Conservation (phyloP, 2,329 filamentous ascomycete species). For the Conoideocrella luteorostrata region DNA sequence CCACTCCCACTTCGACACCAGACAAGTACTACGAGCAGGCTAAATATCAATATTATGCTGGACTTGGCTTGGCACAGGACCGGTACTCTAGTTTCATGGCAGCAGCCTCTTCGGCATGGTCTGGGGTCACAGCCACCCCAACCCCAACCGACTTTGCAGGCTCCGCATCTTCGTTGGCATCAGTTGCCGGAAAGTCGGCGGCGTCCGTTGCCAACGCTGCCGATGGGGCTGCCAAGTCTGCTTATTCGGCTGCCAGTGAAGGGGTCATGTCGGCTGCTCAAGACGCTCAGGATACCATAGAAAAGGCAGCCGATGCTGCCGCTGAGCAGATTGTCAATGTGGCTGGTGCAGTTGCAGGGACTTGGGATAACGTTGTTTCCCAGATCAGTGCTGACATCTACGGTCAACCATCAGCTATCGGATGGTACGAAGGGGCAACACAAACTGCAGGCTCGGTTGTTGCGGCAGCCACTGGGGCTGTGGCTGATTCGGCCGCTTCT, state of each 20-base stretch:
- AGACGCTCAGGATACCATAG: constrained; percentile 31
- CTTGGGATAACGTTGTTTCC: constrained; percentile 42
- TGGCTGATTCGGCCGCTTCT: constrained; percentile 35
- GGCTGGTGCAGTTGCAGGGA: constrained; percentile 31
- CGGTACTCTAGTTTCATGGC: constrained; percentile 70
- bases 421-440: constrained; percentile 44
- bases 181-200: constrained; percentile 41
- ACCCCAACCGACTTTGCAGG: constrained; percentile 48
- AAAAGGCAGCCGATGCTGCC: constrained; percentile 39
- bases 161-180: constrained; percentile 43
- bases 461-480: constrained; percentile 49
- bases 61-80: constrained; percentile 70
- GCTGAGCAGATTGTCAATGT: constrained; percentile 30
- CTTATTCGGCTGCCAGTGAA: constrained; percentile 37
- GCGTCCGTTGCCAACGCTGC: constrained; percentile 39
- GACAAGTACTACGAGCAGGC: constrained; percentile 58
- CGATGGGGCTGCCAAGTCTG: constrained; percentile 46
- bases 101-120: constrained; percentile 64
- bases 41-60: constrained; percentile 66
- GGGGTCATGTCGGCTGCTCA: constrained; percentile 33
- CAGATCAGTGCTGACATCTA: constrained; percentile 66
- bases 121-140: constrained; percentile 51
- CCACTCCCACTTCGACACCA: constrained; percentile 37
- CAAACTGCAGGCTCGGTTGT: constrained; percentile 49
- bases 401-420: constrained; percentile 54